Base-by-base conservation (phyloP, 2,329 filamentous ascomycete genomes). In the Curvularia sp. region DNA sequence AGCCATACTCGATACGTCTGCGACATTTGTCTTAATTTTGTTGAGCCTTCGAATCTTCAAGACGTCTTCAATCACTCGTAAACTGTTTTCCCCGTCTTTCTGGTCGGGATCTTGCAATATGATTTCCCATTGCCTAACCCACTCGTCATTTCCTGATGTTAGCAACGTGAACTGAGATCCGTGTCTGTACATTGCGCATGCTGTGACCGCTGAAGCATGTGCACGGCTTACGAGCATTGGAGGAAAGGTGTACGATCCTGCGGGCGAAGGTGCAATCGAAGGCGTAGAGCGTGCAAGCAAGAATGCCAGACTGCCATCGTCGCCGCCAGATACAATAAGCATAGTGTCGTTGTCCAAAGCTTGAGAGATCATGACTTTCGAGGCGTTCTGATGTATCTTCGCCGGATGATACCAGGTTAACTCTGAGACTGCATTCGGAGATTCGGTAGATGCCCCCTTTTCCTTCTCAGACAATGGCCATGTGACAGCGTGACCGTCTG, bases 291-390 rank as follows among this genome's bases (percentile, higher is more conserved):
- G 23, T n/a, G 48, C 55, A 36, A 65, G 54, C 27, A 83, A 66
- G 30, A 83, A 71, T 0, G 84, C 88, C 0, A 98, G 75, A 3
- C 89, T 89, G 61, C 95, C 95, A 75, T 98, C 95, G 68, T 99
- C 95, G 21, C 95, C 93, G 25, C 91, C 92, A 0, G 92, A 93
- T 4, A 91, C 75, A 18, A 96, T 71, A 0, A 90, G 64, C 64
- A 79, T 66, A 50, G 77, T 64, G n/a, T 65, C 67, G 28, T 72
- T 34, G 18, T 69, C 65, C 13, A 81, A 50, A 27, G 68, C 45
- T 1, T 74, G 57, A 4, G 77, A 51, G 3, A 78, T 72, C 56
- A 84, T 73, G 0, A 75, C 70, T 74, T 97, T 96, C 73, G 97
- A 86, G 49, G 89, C 87, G 75, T 86, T 96, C 68, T 96, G 92